These are phyloP conservation scores for Debaryomyces tyrocola DNA, from an alignment of 805 yeast species.

Conservation along the genomic window DNA sequence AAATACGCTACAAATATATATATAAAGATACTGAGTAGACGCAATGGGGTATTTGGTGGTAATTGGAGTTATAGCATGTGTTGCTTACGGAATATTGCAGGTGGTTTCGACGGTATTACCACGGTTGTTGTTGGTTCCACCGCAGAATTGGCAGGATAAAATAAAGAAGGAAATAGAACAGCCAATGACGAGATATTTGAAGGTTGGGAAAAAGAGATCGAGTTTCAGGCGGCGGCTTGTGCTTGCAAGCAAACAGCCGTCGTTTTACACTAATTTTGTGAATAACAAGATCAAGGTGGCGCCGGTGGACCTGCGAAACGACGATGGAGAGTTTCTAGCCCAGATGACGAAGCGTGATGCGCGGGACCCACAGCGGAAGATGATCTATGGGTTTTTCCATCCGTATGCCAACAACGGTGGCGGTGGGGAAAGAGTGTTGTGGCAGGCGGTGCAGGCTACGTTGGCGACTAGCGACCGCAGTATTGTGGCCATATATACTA, in stretches of 20 bases:
- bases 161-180: conserved; percentile 29
- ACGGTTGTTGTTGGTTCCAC: conserved; percentile 36
- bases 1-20: too few species aligned
- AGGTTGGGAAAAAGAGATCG: conserved; percentile 37
- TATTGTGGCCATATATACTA: conserved; percentile 72
- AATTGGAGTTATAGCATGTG: too few species aligned
- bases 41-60: too few species aligned
- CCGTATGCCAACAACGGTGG: conserved; percentile 97
- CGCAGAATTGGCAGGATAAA: conserved; percentile 38
- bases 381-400: conserved; percentile 84
- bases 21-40: too few species aligned
- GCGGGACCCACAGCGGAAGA: conserved; percentile 37
- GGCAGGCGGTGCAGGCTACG: conserved; percentile 87
- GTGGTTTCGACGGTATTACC: conserved; percentile 27
- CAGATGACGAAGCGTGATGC: conserved; percentile 31
- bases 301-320: conserved; percentile 26
- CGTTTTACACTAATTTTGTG: conserved; percentile 37
- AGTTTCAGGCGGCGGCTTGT: conserved; percentile 38
- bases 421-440: conserved; percentile 95
- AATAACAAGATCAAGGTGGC: conserved; percentile 35
- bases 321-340: conserved; percentile 20
- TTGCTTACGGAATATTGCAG: conserved; percentile 4
- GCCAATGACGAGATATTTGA: conserved; percentile 35
- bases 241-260: conserved; percentile 34
- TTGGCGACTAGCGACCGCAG: conserved; percentile 48